Conservation (phyloP, 768 basidiomycete genomes). For the Termitomyces sp. region DNA sequence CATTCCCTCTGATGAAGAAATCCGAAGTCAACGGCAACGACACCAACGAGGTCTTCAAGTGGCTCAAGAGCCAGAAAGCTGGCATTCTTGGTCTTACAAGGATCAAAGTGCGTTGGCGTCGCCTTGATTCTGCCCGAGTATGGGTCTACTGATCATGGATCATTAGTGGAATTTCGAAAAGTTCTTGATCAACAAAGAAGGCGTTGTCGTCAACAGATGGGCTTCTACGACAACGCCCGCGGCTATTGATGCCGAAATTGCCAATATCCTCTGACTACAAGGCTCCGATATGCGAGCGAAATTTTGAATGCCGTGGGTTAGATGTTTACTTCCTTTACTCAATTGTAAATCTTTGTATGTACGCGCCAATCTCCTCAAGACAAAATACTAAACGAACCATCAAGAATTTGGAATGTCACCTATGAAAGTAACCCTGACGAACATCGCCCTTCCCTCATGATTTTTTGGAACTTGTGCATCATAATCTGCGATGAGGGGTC, state of each 20-base stretch:
- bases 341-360: neutral
- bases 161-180: conserved; percentile 90
- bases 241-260: conserved; percentile 56
- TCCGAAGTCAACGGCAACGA: conserved; percentile 87
- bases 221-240: conserved; percentile 69
- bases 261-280: conserved; percentile 44
- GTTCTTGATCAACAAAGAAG: conserved; percentile 77
- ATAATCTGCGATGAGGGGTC: neutral
- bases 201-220: conserved; percentile 71
- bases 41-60: conserved; percentile 80
- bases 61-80: conserved; percentile 76
- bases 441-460: neutral
- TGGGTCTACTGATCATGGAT: neutral
- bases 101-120: conserved; percentile 53
- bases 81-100: conserved; percentile 65
- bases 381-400: too few relatives aligned
- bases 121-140: neutral
- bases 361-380: neutral
- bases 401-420: neutral
- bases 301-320: neutral
- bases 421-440: neutral
- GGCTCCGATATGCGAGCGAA: neutral
- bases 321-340: neutral
- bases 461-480: neutral
- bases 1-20: conserved; percentile 89